These are phyloP conservation scores for Selaginella tamariscina DNA, from an alignment of 75 land plant species.

Conservation along the genomic window DNA sequence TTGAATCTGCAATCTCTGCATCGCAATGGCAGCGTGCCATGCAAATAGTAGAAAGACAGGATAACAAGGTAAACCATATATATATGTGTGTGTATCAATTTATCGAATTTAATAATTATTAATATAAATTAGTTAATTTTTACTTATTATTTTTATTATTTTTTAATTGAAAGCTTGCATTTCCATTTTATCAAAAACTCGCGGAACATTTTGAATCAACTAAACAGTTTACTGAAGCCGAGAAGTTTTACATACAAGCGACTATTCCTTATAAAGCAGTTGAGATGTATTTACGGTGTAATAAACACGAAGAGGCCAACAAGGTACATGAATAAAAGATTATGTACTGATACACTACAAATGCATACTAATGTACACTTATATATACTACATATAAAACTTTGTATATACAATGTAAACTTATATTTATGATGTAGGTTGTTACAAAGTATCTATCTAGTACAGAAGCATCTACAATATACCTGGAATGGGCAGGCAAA, in stretches of 20 bases:
- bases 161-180: constrained; percentile 14
- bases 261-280: constrained; percentile 26
- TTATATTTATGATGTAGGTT: constrained; percentile 17
- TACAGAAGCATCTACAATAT: constrained; percentile 21
- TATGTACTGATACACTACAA: no score
- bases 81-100: no score
- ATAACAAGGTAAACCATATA: constrained; percentile 20
- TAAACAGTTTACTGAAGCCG: constrained; percentile 28
- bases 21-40: constrained; percentile 29
- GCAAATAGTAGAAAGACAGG: constrained; percentile 25
- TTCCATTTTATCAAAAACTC: constrained; percentile 17
- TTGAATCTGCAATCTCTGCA: constrained; percentile 27
- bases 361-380: no score
- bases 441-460: constrained; percentile 18
- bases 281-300: constrained; percentile 28
- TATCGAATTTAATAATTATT: no score
- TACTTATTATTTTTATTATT: background rate
- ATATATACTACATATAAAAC: no score
- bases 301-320: constrained; percentile 28
- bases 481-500: constrained; percentile 20
- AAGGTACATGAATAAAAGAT: constrained; percentile 14
- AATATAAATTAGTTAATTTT: no score
- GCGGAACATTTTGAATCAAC: constrained; percentile 31
- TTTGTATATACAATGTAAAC: background rate
- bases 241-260: constrained; percentile 23